Base-by-base conservation (phyloP, 2,329 filamentous ascomycete genomes). In the Phaeophleospora eucalypticola region DNA sequence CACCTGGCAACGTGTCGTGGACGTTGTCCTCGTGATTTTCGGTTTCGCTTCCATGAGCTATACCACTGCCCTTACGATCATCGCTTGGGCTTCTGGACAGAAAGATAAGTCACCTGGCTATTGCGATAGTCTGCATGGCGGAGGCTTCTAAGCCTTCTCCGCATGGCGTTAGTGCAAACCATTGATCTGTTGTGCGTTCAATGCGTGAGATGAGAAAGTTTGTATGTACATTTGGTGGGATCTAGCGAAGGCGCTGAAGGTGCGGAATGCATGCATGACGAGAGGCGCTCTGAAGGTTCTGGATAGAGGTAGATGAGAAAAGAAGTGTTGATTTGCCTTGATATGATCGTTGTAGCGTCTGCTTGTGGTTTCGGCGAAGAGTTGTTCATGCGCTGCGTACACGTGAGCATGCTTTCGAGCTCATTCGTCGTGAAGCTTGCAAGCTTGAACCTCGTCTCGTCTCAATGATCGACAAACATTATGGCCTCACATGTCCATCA, bases 1-100 rank as follows among this genome's bases (percentile, higher is more conserved):
- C 43, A 75, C 70, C 36, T 74, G 81, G 54, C 86, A 89, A 68
- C 85, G 81, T 53, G 69, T 79, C 12, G 76, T 84, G 4, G 91
- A 98, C 60, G 74, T 96, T 34, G 57, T 74, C 0, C 81, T 98
- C 29, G 86, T 88, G 59, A 72, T 89, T 47, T 89, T 97, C 61
- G 93, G 93, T 6, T 71, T 90, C 43, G 68, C 89, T 15, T 88
- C 88, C 58, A 98, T 97, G 86, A 80, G 80, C 4, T 98, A 98
- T 68, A 95, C 93, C 0, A 97, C 93, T 0, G 76, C 79, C 29
- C 73, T 97, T 60, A 98, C 93, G 0, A 73, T 96, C 39, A 79
- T 84, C 64, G 94, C 87, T 68, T 98, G 93, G 94, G 81, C 87
- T 4, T 76, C 74, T 41, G 81, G 82, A 3, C 67, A 68, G 15